Evolutionary conservation across 2,329 filamentous ascomycete genomes (phyloP).

Genomic region (Ceratocystiopsis minuta): DNA sequence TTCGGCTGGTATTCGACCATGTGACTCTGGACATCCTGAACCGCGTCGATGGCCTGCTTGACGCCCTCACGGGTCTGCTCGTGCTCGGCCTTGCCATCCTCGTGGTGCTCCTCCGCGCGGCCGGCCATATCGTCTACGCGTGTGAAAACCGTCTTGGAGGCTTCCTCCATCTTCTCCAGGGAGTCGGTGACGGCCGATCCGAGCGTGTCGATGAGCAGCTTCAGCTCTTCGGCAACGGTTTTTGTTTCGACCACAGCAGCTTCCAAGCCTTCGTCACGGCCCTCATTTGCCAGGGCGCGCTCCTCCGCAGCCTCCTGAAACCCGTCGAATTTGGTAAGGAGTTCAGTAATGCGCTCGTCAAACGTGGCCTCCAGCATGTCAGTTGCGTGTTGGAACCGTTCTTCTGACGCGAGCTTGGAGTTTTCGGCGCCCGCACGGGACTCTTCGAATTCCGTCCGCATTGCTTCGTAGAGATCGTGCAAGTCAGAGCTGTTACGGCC

Average conservation of each 20-base stretch:
- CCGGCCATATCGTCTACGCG: conserved; percentile 62
- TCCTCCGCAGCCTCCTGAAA: conserved; percentile 59
- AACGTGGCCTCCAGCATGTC: conserved; percentile 36
- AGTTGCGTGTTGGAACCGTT: conserved; percentile 47
- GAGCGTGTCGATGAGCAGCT: conserved; percentile 68
- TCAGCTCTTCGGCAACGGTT: conserved; percentile 70
- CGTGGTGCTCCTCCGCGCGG: conserved; percentile 58
- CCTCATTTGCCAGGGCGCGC: conserved; percentile 54
- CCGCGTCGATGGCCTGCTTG: conserved; percentile 51
- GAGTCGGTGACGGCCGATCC: conserved; percentile 65
- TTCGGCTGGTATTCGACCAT: conserved; percentile 74
- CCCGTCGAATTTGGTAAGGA: conserved; percentile 79
- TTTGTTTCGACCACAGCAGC: conserved; percentile 60
- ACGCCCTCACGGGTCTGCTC: conserved; percentile 68
- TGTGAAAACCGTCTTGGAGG: conserved; percentile 70
- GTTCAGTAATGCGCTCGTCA: conserved; percentile 50
- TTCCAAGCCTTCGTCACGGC: conserved; percentile 54
- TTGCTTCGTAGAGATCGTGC: conserved; percentile 52
- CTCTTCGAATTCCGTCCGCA: conserved; percentile 78
- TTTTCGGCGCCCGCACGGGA: conserved; percentile 64
- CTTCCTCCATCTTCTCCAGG: conserved; percentile 71
- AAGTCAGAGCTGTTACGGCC: conserved; percentile 44
- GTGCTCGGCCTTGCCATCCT: conserved; percentile 61
- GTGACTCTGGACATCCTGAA: conserved; percentile 61
- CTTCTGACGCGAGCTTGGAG: conserved; percentile 66